These are phyloP conservation scores for Starmerella apicola DNA, from an alignment of 805 yeast species.

Conservation along the genomic window DNA sequence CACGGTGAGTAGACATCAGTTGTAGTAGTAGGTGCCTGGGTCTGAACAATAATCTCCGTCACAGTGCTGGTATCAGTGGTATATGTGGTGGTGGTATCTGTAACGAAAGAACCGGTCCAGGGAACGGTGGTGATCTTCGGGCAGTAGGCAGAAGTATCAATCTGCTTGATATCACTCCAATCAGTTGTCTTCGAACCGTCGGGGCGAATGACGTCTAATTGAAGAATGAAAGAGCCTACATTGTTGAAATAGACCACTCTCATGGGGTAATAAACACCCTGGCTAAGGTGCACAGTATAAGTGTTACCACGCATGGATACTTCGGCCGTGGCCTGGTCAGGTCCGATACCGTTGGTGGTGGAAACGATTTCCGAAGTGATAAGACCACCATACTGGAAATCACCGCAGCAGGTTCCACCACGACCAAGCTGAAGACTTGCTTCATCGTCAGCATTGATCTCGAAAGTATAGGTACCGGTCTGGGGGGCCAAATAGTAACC, in stretches of 20 bases:
- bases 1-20: constrained; percentile 2
- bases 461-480: constrained; percentile 2
- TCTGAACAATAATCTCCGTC: constrained; percentile 1
- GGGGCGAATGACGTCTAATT: not conserved
- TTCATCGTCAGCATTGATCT: constrained; percentile 2
- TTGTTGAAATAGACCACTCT: constrained; percentile 6
- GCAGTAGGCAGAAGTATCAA: constrained; percentile 1
- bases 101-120: constrained; percentile 2
- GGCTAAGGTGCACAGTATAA: not conserved
- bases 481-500: constrained; percentile 3
- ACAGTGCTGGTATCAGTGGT: not conserved
- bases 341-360: not conserved
- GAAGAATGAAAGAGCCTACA: not conserved
- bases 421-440: constrained; percentile 5
- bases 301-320: not conserved
- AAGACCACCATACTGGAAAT: not conserved
- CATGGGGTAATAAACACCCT: constrained; percentile 6
- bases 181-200: not conserved
- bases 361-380: not conserved
- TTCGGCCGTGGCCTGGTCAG: not conserved
- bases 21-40: constrained; percentile 3
- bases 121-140: constrained; percentile 3
- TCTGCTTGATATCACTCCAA: constrained; percentile 3
- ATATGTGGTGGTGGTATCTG: constrained; percentile 2
- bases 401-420: constrained; percentile 6